Conservation (phyloP, 1,284 basidiomycete species). For the Apiotrichum domesticum region DNA sequence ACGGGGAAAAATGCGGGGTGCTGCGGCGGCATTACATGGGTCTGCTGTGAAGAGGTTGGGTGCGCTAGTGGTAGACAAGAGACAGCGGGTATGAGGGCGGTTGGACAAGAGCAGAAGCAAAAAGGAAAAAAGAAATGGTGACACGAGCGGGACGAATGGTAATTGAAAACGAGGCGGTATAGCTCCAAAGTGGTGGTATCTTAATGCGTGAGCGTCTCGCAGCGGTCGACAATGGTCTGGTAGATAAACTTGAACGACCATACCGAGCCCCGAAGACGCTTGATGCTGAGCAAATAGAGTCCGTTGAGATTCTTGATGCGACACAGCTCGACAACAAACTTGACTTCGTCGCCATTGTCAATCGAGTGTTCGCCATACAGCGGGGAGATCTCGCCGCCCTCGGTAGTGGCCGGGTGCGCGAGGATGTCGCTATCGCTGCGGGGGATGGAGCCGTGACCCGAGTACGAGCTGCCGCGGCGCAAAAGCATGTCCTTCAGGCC, state of each 20-base stretch:
- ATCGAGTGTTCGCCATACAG: constrained; percentile 69
- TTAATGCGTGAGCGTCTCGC: constrained; percentile 36
- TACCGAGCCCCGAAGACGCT: constrained; percentile 82
- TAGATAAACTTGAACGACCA: constrained; percentile 92
- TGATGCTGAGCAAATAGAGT: constrained; percentile 81
- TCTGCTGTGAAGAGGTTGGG: background rate
- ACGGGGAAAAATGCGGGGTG: too few species aligned
- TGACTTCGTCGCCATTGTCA: constrained; percentile 86
- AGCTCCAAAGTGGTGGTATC: too few species aligned
- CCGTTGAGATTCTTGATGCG: constrained; percentile 78
- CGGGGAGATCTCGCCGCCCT: constrained; percentile 48
- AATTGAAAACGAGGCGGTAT: too few species aligned
- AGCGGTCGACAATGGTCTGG: constrained; percentile 69
- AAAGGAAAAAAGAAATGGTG: too few species aligned
- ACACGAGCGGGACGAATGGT: too few species aligned
- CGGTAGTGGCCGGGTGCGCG: constrained; percentile 21
- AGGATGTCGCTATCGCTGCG: constrained; percentile 40
- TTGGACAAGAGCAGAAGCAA: background rate
- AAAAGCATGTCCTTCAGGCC: constrained; percentile 79
- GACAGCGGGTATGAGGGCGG: background rate
- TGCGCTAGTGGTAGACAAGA: background rate
- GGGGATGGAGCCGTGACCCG: constrained; percentile 47
- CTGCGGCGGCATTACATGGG: background rate
- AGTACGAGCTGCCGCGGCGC: constrained; percentile 78
- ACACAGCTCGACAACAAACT: constrained; percentile 86